A percentile compares a stretch with the other conserved stretches of the same genome.
Evolutionary conservation across 805 yeast species (phyloP).

Genomic region (Candida krabiensis): DNA sequence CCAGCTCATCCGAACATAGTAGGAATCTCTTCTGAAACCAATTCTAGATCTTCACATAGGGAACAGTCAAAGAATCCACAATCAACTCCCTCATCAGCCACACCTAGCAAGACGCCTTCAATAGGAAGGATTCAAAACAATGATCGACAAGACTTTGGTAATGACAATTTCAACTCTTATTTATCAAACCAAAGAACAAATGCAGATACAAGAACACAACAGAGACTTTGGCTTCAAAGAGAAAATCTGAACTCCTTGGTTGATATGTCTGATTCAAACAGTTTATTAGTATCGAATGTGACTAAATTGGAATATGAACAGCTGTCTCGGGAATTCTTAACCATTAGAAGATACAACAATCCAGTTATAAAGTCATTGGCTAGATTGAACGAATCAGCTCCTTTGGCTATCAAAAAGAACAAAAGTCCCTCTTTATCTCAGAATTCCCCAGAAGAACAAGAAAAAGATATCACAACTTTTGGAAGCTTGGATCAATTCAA

Average conservation of each 20-base stretch:
- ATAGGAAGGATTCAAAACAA: too few species aligned
- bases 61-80: too few species aligned
- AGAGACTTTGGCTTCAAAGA: constrained; percentile 79
- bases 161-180: constrained; percentile 21
- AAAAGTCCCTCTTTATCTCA: constrained; percentile 5
- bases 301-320: constrained; percentile 77
- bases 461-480: constrained; percentile 1
- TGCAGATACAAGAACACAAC: constrained; percentile 75
- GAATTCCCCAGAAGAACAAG: background rate
- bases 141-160: background rate
- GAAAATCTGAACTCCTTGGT: constrained; percentile 59
- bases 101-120: too few species aligned
- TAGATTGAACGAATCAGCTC: constrained; percentile 38
- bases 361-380: constrained; percentile 67
- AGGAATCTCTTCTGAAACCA: too few species aligned
- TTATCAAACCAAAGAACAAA: constrained; percentile 37
- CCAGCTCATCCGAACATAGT: too few species aligned
- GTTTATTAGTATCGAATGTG: constrained; percentile 34
- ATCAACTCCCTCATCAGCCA: too few species aligned
- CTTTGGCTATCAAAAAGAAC: constrained; percentile 10
- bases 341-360: constrained; percentile 65
- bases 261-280: constrained; percentile 44
- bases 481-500: constrained; percentile 12
- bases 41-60: too few species aligned
- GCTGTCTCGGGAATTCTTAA: constrained; percentile 69